Conservation (phyloP, 139 green algal species). For the Astrephomene gubernaculifera region DNA sequence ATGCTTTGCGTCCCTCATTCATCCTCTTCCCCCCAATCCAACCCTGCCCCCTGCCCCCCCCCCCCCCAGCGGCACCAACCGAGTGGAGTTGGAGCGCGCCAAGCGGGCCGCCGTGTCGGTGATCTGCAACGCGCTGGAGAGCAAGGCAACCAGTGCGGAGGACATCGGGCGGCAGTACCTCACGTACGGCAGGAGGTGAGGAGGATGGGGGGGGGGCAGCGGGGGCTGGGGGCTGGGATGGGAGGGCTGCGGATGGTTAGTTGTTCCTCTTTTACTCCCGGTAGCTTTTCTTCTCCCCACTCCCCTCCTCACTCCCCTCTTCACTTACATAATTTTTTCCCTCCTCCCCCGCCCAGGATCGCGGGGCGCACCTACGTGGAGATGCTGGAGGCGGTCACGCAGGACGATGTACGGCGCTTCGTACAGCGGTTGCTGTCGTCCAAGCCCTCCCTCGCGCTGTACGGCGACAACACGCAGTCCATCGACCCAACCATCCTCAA, state of each 20-base stretch:
- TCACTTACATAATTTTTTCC: too few species aligned
- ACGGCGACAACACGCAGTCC: slow-evolving; percentile 52
- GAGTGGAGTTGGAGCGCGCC: slow-evolving; percentile 89
- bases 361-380: slow-evolving; percentile 63
- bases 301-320: too few species aligned
- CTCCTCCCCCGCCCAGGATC: slow-evolving; percentile 47
- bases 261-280: too few species aligned
- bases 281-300: too few species aligned
- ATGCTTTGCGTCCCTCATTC: not conserved
- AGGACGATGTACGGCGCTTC: slow-evolving; percentile 53
- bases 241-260: too few species aligned
- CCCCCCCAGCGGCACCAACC: slow-evolving; percentile 58
- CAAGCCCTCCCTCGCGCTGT: slow-evolving; percentile 54
- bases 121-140: slow-evolving; percentile 96
- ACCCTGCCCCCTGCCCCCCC: not conserved
- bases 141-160: slow-evolving; percentile 88
- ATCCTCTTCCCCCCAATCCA: not conserved
- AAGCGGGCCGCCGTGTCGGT: slow-evolving; percentile 82
- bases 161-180: slow-evolving; percentile 97
- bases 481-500: slow-evolving; percentile 14
- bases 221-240: too few species aligned
- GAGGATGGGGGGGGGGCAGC: not conserved
- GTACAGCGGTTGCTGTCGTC: slow-evolving; percentile 53
- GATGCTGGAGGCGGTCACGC: slow-evolving; percentile 63
- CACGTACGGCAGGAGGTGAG: slow-evolving; percentile 85